Base-by-base conservation (phyloP, 805 yeast species). In the Pichia nanzhaoensis region DNA sequence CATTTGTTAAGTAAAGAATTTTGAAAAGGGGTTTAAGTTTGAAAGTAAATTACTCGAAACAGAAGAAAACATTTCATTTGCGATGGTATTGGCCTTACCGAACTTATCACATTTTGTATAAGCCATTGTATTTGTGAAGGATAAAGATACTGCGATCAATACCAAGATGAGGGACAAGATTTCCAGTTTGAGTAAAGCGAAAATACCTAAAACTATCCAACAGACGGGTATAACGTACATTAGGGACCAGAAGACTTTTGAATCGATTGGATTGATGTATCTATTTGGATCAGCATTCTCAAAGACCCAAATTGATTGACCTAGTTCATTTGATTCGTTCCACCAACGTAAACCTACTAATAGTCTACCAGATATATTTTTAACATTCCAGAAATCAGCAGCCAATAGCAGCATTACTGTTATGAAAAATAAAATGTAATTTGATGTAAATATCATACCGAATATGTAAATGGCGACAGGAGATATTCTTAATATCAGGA, bases 291-390 rank as follows among this genome's bases (percentile, higher is more conserved):
- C 86, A 4, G 93, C 90, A 2, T 88, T 79, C 60, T 87, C 95
- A 57, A 87, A 87, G 18, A 88, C 95, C 95, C 95, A 87, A 12
- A 80, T 73, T 44, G 82, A 78, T 52, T 81, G 80, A 1, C 87
- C 87, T 8, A 73, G 61, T 17, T 67, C 70, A 24, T 74, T 69
- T 0, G 89, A 73, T 60, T 91, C 97, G 60, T 91, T 93, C 96
- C 98, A 91, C 99, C 99, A 91, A 52, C 95, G 74, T 51, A 93
- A 71, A 0, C 97, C 98, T 4, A 93, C 97, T 45, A 91, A 65
- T 46, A 87, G 73, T 47, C 98, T 69, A 1, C 99, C 99, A 18
- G 95, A 73, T 21, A 91, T 84, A 63, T 91, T 91, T 60, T 91
- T 93, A 20, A 87, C 80, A 58, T 86, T 84, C 95, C 97, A 91